phyloP scores from a whole-genome alignment of 1,284 basidiomycete species.

The Phaffia rhodozyma region DNA sequence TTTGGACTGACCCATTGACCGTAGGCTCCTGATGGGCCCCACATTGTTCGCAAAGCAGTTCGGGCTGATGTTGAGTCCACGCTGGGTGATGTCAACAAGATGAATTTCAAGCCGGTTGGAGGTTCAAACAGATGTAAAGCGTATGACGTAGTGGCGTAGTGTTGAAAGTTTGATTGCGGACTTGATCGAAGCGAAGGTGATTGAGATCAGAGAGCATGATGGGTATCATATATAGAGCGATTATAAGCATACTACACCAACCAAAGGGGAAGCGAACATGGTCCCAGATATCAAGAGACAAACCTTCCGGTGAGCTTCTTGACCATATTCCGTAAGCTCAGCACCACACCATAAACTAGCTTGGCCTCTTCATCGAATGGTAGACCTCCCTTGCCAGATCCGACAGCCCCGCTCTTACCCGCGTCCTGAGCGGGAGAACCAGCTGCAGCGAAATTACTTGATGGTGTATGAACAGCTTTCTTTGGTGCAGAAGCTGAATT shows the following conservation, averaged over 20 bases:
- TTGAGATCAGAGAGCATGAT: background rate
- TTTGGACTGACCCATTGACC: slow-evolving; percentile 14
- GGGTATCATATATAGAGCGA: background rate
- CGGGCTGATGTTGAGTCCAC: slow-evolving; percentile 45
- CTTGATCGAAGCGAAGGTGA: background rate
- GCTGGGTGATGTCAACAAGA: slow-evolving; percentile 79
- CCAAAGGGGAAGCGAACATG: too few relatives aligned
- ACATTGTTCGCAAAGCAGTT: slow-evolving; percentile 23
- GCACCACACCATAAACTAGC: slow-evolving; percentile 88
- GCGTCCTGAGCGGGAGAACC: background rate
- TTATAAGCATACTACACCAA: background rate
- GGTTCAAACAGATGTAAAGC: slow-evolving; percentile 90
- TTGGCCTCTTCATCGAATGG: slow-evolving; percentile 97
- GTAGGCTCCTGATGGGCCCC: slow-evolving; percentile 20
- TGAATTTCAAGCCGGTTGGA: slow-evolving; percentile 82
- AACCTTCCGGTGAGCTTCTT: slow-evolving; percentile 82
- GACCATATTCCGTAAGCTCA: slow-evolving; percentile 86
- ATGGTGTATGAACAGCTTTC: background rate
- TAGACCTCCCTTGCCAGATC: slow-evolving; percentile 37
- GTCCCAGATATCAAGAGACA: slow-evolving; percentile 22
- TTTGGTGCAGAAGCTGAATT: background rate
- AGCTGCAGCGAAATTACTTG: background rate
- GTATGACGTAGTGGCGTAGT: slow-evolving; percentile 84
- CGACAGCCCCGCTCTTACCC: background rate
- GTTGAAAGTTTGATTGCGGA: slow-evolving; percentile 47